Base-by-base conservation (phyloP, 306 rosid species). In the Castanea mollissima region DNA sequence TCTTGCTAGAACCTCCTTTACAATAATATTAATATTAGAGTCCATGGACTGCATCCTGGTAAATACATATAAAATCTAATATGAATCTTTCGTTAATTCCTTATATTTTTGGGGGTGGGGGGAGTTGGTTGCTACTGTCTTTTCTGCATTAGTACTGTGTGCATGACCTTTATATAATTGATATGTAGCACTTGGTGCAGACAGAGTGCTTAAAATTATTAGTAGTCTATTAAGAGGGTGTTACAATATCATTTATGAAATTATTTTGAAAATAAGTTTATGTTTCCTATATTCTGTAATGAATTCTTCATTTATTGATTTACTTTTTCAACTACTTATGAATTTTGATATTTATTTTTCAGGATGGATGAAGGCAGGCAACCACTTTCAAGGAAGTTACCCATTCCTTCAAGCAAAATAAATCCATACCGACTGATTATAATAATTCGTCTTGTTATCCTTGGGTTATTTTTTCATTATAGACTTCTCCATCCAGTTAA, bases 361-460 rank as follows among this genome's bases (percentile, higher is more conserved):
- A 95, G 99, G 97, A 95, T 95, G 99, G 99, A 95, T 71, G 99
- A 95, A 89, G 99, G 95, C 70, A 85, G 98, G 84, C 97, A 95
- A 79, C 99, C 99, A 14, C 92, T 95, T 32, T 95, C 99, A 56
- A 89, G 99, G 74, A 95, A 93, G 84, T 25, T 88, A 52, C 96
- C 99, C 19, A 76, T 95, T 64, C 77, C 94, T 72, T 95, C 99
- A 29, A 95, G 98, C 99, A 93, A 85, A 91, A 93, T 95, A 86
- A 95, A 93, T 76, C 99, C 99, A 9, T 95, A 95, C 91, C 89
- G 99, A 84, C 84, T 95, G 88, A 82, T 95, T 58, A 87, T 95
- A 72, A 13, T 95, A 7, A 92, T 89, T 65, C 99, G 97, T 1
- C 96, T 93, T 81, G 90, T 90, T 10, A 74, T 95, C 85, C 91